Conservation (phyloP, 208 protist genomes). For the Entamoeba moshkovskii region DNA sequence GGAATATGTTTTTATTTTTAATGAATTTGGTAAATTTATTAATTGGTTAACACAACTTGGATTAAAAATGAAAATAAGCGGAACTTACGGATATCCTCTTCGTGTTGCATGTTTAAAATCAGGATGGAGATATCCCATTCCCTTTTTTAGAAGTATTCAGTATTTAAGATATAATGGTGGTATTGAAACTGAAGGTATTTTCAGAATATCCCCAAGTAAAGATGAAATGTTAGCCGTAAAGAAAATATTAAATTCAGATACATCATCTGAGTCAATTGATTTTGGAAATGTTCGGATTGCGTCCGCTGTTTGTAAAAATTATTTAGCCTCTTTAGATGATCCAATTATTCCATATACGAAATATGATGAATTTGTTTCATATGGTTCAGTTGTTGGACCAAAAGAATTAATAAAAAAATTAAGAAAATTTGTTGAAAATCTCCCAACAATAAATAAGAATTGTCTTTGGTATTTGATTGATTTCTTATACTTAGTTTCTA, state of each 20-base stretch:
- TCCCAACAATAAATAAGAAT: not conserved
- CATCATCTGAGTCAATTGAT: not conserved
- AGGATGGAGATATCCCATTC: not conserved
- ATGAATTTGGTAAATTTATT: not conserved
- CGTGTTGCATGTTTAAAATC: not conserved
- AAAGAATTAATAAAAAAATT: not conserved
- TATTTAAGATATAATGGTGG: not conserved
- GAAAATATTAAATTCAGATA: not conserved
- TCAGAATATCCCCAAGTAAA: not conserved
- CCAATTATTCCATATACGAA: not conserved
- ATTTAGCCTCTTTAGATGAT: not conserved
- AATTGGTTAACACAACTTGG: not conserved
- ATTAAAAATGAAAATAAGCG: not conserved
- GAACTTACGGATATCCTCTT: not conserved
- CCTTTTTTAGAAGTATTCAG: not conserved
- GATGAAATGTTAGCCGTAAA: not conserved
- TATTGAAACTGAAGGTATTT: not conserved
- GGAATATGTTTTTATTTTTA: not conserved
- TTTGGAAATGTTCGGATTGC: not conserved
- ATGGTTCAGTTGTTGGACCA: not conserved
- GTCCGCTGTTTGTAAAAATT: not conserved
- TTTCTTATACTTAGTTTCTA: not conserved
- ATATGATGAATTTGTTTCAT: not conserved
- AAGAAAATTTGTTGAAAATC: not conserved
- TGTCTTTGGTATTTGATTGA: not conserved